Base-by-base conservation (phyloP, 129 eudicot genomes). In the Escallonia herrerae region DNA sequence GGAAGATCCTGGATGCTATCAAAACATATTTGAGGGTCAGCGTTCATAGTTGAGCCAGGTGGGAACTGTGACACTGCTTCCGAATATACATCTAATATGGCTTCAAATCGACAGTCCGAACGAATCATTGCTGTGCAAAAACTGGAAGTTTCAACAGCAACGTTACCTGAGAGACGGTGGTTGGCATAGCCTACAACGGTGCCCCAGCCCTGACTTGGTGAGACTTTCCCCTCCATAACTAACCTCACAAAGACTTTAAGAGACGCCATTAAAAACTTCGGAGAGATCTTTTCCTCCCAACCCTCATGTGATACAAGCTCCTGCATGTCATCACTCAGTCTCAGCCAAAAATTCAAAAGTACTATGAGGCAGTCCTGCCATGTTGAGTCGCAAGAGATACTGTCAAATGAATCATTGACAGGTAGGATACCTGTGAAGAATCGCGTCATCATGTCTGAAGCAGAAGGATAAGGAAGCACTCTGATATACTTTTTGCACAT, bases 51-150 rank as follows among this genome's bases (percentile, higher is more conserved):
- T 56, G 81, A 33, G 49, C 56, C 77, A n/a, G 78, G 75, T 15
- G 78, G 74, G 73, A 83, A 80, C 38, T 64, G 71, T 50, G 86
- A 69, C 55, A 80, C 45, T 53, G 73, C 85, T 64, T 75, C 80
- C 70, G 84, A 59, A 66, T 74, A 86, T 52, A 86, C 79, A 14
- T 67, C 69, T 6, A 86, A 68, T 41, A 81, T 56, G 51, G 87
- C 80, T 68, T 79, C 75, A 62, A 94, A 87, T 22, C 68, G 79
- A 77, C 93, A 89, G 45, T 95, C 93, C 8, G 90, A 73, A 43
- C 86, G 78, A 49, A 89, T 66, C 99, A 94, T 86, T 40, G 95
- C 86, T 74, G 77, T 72, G 72, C 86, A 86, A 68, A 89, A 94
- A 55, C 58, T 81, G 38, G 64, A 75, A 43, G 69, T 72, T 69